Conservation (phyloP, 169 alveolate genomes). For the Eimeria mitis region DNA sequence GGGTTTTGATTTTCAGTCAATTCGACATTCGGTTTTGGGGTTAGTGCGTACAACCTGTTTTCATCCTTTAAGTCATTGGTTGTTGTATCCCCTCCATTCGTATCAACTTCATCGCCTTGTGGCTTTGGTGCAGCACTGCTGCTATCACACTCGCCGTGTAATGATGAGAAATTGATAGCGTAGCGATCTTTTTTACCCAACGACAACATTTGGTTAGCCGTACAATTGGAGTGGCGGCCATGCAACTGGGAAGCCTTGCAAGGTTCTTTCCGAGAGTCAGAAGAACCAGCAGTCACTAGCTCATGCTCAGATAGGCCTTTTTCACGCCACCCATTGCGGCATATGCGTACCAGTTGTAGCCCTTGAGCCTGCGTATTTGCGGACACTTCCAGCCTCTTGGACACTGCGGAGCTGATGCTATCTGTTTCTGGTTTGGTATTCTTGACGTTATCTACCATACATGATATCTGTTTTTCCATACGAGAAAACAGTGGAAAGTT, state of each 20-base stretch:
- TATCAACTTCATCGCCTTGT: neutral
- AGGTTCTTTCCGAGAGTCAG: neutral
- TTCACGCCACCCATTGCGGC: neutral
- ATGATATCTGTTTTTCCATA: neutral
- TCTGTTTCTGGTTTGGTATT: neutral
- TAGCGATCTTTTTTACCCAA: neutral
- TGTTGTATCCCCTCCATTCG: neutral
- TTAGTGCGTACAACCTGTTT: neutral
- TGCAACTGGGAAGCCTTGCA: neutral
- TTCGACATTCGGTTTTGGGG: neutral
- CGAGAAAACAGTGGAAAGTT: neutral
- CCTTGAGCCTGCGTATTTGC: neutral
- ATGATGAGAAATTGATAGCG: neutral
- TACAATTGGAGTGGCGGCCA: neutral
- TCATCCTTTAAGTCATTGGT: neutral
- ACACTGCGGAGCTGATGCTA: neutral
- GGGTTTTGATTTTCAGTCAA: neutral
- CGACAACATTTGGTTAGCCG: neutral
- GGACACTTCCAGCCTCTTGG: neutral
- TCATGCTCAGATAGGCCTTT: neutral
- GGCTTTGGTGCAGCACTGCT: conserved; percentile 21
- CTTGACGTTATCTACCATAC: neutral
- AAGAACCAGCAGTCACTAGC: neutral
- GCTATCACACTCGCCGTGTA: neutral
- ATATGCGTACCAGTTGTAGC: conserved; percentile 31